Percentiles rank a stretch among this genome's conserved stretches.
phyloP scores from a whole-genome alignment of 2,329 filamentous ascomycete genomes.

The Colletotrichum musicola region DNA sequence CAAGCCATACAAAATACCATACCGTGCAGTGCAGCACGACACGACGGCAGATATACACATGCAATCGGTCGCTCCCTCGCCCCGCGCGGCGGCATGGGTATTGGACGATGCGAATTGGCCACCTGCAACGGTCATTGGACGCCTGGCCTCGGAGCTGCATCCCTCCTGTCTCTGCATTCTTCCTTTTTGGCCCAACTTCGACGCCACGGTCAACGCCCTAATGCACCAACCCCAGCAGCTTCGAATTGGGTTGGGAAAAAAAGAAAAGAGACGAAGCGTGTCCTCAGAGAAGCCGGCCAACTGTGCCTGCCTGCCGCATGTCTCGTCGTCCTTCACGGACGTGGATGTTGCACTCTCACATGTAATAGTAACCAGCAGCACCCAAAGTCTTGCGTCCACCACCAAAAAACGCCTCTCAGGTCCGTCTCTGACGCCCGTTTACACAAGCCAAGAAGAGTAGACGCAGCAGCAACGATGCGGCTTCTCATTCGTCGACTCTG shows the following conservation, averaged over 20 bases:
- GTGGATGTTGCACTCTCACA: slow-evolving; percentile 1
- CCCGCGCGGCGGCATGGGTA: slow-evolving; percentile 6
- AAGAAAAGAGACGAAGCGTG: slow-evolving; percentile 2
- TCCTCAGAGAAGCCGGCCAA: slow-evolving; percentile 1
- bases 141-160: slow-evolving; percentile 28
- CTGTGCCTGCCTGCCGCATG: neutral
- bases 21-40: neutral
- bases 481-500: slow-evolving; percentile 7
- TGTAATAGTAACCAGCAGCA: neutral
- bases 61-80: slow-evolving; percentile 20
- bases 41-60: slow-evolving; percentile 7
- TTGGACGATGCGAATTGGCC: slow-evolving; percentile 10
- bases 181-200: slow-evolving; percentile 25
- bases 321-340: neutral
- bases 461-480: slow-evolving; percentile 5
- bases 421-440: slow-evolving; percentile 3
- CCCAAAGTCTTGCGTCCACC: slow-evolving; percentile 3
- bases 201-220: slow-evolving; percentile 30
- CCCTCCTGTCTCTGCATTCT: slow-evolving; percentile 34
- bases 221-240: slow-evolving; percentile 29
- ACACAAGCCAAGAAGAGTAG: slow-evolving; percentile 12
- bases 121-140: slow-evolving; percentile 16
- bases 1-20: neutral
- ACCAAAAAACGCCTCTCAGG: neutral
- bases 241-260: slow-evolving; percentile 21